Conservation (phyloP, 495 filamentous ascomycete species). For the Xanthoparmelia taractica region DNA sequence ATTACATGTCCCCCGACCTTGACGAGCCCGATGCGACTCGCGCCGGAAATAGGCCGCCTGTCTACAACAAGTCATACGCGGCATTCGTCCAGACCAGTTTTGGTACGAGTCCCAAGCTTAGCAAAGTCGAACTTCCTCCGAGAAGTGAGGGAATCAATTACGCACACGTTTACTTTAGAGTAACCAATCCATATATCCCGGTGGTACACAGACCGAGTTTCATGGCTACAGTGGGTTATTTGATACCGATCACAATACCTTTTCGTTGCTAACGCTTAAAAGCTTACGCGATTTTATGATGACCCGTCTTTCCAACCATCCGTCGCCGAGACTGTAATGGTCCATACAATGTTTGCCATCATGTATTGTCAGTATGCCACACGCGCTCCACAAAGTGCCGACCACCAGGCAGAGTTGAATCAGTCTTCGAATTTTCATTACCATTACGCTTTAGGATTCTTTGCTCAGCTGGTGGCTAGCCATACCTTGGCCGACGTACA, state of each 20-base stretch:
- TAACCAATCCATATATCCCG: slow-evolving; percentile 63
- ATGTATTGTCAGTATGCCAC: slow-evolving; percentile 66
- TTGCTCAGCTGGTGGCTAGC: slow-evolving; percentile 51
- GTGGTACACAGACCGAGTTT: slow-evolving; percentile 65
- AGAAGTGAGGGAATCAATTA: slow-evolving; percentile 52
- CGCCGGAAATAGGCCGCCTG: slow-evolving; percentile 28
- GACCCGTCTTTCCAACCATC: slow-evolving; percentile 52
- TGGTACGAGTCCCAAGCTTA: slow-evolving; percentile 47
- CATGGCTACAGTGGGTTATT: slow-evolving; percentile 51
- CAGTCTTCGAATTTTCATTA: slow-evolving; percentile 64
- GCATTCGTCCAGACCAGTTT: slow-evolving; percentile 55
- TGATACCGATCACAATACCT: background rate
- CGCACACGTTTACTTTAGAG: slow-evolving; percentile 63
- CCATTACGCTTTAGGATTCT: slow-evolving; percentile 60
- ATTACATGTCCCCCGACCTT: slow-evolving; percentile 56
- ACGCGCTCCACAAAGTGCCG: slow-evolving; percentile 47
- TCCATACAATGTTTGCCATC: slow-evolving; percentile 72
- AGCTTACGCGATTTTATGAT: slow-evolving; percentile 43
- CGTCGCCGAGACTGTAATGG: slow-evolving; percentile 56
- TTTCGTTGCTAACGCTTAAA: slow-evolving; percentile 1
- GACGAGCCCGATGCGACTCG: slow-evolving; percentile 48
- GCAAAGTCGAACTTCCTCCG: slow-evolving; percentile 49
- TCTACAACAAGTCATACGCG: slow-evolving; percentile 62
- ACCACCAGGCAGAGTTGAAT: slow-evolving; percentile 46
- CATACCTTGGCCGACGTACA: slow-evolving; percentile 59